A percentile compares a stretch with the other conserved stretches of the same genome.
phyloP scores from a whole-genome alignment of 306 rosid genomes.

The Vigna trinervia region DNA sequence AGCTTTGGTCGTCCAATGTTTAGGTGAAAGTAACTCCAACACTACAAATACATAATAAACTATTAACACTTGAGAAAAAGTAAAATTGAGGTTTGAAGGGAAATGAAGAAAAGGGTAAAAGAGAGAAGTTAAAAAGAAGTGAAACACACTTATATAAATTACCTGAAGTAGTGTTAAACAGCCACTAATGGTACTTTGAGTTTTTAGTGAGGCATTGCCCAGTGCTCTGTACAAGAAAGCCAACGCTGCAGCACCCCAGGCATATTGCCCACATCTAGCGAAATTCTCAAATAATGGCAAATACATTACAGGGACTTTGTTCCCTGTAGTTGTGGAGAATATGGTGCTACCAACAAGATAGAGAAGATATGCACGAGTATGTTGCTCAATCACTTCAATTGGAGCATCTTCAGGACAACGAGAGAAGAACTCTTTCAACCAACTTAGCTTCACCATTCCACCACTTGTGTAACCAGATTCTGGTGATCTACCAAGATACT shows the following conservation, averaged over 20 bases:
- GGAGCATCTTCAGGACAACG: slow-evolving; percentile 88
- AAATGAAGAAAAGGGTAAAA: background rate
- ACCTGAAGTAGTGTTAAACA: slow-evolving; percentile 98
- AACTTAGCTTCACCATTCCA: slow-evolving; percentile 99
- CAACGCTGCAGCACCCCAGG: slow-evolving; percentile 96
- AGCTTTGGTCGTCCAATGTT: slow-evolving; percentile 97
- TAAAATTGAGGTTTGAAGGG: background rate
- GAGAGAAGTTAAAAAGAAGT: slow-evolving; percentile 10
- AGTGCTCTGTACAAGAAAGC: slow-evolving; percentile 93
- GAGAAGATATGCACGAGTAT: slow-evolving; percentile 97
- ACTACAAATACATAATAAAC: slow-evolving; percentile 59
- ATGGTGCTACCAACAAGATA: slow-evolving; percentile 98
- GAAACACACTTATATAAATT: slow-evolving; percentile 10
- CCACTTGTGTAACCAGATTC: slow-evolving; percentile 95
- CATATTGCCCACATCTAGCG: slow-evolving; percentile 79
- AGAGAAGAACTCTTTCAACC: slow-evolving; percentile 95
- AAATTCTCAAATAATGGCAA: slow-evolving; percentile 94
- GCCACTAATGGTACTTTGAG: slow-evolving; percentile 99
- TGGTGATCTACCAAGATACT: slow-evolving; percentile 80
- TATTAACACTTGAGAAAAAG: slow-evolving; percentile 2
- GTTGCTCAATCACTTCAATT: slow-evolving; percentile 71
- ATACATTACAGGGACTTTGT: slow-evolving; percentile 99
- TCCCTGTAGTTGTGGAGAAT: slow-evolving; percentile 98
- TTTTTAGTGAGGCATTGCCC: slow-evolving; percentile 93
- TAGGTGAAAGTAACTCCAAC: slow-evolving; percentile 99